Conservation (phyloP, 2,329 filamentous ascomycete genomes). For the Fusarium avenaceum region DNA sequence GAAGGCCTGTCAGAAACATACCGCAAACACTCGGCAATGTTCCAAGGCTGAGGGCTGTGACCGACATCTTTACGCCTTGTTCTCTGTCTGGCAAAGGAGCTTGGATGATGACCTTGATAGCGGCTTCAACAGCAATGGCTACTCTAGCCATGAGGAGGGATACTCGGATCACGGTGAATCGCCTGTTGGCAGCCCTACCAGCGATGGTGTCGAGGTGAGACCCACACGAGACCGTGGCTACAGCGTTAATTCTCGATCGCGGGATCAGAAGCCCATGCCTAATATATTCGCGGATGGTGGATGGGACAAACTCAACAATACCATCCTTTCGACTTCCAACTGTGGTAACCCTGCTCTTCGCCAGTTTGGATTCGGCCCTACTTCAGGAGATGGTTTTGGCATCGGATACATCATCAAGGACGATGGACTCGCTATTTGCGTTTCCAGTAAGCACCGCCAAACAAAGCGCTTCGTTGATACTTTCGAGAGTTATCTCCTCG, state of each 20-base stretch:
- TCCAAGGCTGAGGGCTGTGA: conserved; percentile 93
- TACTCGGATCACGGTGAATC: conserved; percentile 61
- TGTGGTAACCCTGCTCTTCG: conserved; percentile 95
- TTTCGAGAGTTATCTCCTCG: conserved; percentile 89
- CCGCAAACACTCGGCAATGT: conserved; percentile 83
- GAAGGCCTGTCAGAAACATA: conserved; percentile 87
- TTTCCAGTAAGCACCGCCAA: conserved; percentile 92
- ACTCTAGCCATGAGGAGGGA: conserved; percentile 70
- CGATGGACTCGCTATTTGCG: conserved; percentile 85
- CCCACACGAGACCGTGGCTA: conserved; percentile 64
- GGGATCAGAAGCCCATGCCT: conserved; percentile 70
- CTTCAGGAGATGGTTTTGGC: conserved; percentile 92
- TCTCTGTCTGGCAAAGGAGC: conserved; percentile 93
- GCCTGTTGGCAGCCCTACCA: conserved; percentile 64
- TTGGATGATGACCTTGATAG: conserved; percentile 76
- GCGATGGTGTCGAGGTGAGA: conserved; percentile 52
- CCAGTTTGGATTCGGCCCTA: conserved; percentile 97
- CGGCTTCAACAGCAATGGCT: conserved; percentile 70
- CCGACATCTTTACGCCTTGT: conserved; percentile 91
- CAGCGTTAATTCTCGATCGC: conserved; percentile 66
- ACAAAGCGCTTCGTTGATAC: conserved; percentile 91
- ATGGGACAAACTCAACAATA: conserved; percentile 96
- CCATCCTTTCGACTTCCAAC: conserved; percentile 96
- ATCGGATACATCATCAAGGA: conserved; percentile 98
- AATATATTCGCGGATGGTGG: conserved; percentile 87